Percentiles rank a stretch among this genome's conserved stretches.
phyloP scores from a whole-genome alignment of 768 basidiomycete genomes.

The Lactarius quietus region DNA sequence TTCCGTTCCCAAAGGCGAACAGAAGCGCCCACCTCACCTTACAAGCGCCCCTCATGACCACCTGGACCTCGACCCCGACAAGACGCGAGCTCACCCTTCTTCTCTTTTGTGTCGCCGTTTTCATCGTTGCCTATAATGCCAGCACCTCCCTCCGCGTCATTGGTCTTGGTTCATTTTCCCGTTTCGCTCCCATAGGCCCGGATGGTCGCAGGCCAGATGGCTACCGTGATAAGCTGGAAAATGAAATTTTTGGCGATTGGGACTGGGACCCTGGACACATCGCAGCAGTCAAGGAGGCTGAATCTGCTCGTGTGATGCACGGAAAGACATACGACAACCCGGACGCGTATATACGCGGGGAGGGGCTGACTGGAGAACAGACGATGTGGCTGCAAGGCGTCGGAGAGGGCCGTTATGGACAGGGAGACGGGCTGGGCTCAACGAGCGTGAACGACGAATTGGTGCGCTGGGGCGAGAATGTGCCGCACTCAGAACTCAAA shows the following conservation, averaged over 20 bases:
- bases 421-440: constrained; percentile 29
- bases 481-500: constrained; percentile 54
- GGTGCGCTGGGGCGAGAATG: constrained; percentile 49
- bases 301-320: constrained; percentile 44
- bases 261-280: constrained; percentile 58
- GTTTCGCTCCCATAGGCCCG: constrained; percentile 34
- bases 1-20: background rate
- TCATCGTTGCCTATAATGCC: constrained; percentile 72
- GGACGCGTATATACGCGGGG: constrained; percentile 41
- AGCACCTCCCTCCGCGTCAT: constrained; percentile 57
- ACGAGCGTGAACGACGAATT: constrained; percentile 50
- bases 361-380: constrained; percentile 32
- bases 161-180: constrained; percentile 28
- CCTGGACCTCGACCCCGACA: constrained; percentile 63
- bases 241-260: constrained; percentile 67
- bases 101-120: constrained; percentile 59
- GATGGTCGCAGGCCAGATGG: constrained; percentile 49
- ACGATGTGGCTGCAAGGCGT: constrained; percentile 26
- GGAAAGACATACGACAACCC: constrained; percentile 26
- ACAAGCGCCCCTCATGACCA: constrained; percentile 12
- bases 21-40: background rate
- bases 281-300: constrained; percentile 48
- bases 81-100: constrained; percentile 71
- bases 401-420: constrained; percentile 28
- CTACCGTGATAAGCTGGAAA: constrained; percentile 57